These are phyloP conservation scores for Amanita fuliginea DNA, from an alignment of 768 basidiomycete species.

Conservation along the genomic window DNA sequence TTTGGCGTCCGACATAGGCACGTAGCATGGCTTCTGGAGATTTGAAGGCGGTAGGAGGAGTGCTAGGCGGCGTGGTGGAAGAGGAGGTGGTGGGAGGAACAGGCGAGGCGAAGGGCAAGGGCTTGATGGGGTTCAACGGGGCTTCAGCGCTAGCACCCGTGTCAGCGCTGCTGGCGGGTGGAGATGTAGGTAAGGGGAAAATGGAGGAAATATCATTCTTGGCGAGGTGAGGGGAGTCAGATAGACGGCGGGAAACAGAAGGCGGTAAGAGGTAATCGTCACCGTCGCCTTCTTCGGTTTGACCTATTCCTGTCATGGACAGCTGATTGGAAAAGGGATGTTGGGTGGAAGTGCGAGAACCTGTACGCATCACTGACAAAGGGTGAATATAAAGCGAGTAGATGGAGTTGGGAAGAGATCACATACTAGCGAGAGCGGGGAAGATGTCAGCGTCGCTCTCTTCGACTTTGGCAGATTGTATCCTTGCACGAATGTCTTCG, in stretches of 20 bases:
- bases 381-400: conserved; percentile 3
- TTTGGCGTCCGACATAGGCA: conserved; percentile 46
- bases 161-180: neutral
- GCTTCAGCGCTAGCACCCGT: neutral
- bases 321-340: neutral
- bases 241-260: neutral
- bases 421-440: conserved; percentile 60
- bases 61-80: neutral
- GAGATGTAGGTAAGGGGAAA: neutral
- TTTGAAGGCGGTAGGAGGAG: conserved; percentile 7
- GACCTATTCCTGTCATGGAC: neutral
- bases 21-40: conserved; percentile 70
- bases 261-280: conserved; percentile 3
- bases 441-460: conserved; percentile 36
- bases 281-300: neutral
- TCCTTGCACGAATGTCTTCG: conserved; percentile 51
- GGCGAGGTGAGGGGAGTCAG: neutral
- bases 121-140: conserved; percentile 1
- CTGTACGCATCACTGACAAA: conserved; percentile 62
- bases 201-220: neutral
- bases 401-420: neutral
- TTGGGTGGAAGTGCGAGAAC: conserved; percentile 11
- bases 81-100: conserved; percentile 12
- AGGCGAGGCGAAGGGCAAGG: neutral
- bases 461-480: conserved; percentile 24